Conservation (phyloP, 345 rosid genomes). For the Sonneratia caseolaris region DNA sequence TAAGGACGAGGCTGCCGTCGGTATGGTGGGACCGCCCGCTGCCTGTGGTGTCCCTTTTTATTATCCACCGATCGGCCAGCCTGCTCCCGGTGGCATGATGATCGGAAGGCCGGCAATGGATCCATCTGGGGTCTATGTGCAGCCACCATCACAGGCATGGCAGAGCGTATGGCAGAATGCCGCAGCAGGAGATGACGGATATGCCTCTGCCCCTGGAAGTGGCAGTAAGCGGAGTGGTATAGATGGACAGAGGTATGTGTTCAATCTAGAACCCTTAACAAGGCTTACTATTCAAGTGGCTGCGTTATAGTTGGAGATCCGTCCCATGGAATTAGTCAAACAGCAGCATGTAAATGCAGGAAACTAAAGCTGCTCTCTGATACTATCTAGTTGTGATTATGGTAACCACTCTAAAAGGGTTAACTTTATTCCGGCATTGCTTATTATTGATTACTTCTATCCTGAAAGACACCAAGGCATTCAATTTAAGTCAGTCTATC, state of each 20-base stretch:
- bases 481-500: too few relatives aligned
- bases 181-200: conserved; percentile 5
- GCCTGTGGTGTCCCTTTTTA: conserved; percentile 73
- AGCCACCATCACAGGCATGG: conserved; percentile 92
- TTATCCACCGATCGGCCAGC: conserved; percentile 77
- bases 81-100: conserved; percentile 69
- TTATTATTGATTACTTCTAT: too few relatives aligned
- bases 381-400: too few relatives aligned
- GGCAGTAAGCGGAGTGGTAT: conserved; percentile 6
- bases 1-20: conserved; percentile 44
- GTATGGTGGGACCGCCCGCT: conserved; percentile 20
- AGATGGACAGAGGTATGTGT: conserved; percentile 8
- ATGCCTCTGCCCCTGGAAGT: neutral
- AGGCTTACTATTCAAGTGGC: too few relatives aligned
- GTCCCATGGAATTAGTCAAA: too few relatives aligned
- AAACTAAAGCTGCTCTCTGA: too few relatives aligned
- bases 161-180: conserved; percentile 75
- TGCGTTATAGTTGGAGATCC: too few relatives aligned
- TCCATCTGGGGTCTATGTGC: conserved; percentile 42
- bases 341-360: too few relatives aligned
- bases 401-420: too few relatives aligned
- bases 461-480: too few relatives aligned
- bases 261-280: neutral
- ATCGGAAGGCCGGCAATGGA: neutral
- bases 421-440: too few relatives aligned